Percentiles rank a stretch among this genome's conserved stretches.
phyloP scores from a whole-genome alignment of 192 early-diverging fungal species.

The Podila minutissima region DNA sequence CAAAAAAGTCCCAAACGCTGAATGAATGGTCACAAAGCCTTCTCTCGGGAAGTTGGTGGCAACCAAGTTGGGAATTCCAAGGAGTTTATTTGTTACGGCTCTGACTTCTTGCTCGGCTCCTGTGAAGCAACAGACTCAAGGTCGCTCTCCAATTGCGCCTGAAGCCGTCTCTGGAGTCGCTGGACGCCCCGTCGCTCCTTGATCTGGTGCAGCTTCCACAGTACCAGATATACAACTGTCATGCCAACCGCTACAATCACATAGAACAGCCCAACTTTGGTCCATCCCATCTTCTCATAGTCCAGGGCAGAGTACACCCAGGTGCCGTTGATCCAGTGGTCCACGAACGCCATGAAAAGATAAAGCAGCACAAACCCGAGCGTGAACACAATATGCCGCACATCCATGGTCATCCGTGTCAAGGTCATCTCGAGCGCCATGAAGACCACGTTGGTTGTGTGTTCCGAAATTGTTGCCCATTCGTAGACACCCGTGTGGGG shows the following conservation, averaged over 20 bases:
- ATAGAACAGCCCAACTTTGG: background rate
- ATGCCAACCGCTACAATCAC: background rate
- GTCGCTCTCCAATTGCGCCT: background rate
- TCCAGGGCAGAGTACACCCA: slow-evolving; percentile 19
- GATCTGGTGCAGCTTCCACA: slow-evolving; percentile 10
- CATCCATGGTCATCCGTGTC: slow-evolving; percentile 11
- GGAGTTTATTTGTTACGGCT: background rate
- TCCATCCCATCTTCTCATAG: slow-evolving; percentile 9
- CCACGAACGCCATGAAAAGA: slow-evolving; percentile 4
- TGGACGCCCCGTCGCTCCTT: background rate
- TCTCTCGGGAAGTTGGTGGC: no score
- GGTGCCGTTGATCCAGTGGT: slow-evolving; percentile 1
- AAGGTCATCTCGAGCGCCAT: slow-evolving; percentile 14
- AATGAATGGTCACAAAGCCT: no score
- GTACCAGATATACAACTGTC: background rate
- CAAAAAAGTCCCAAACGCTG: no score
- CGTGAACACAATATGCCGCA: slow-evolving; percentile 13
- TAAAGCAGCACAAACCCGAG: slow-evolving; percentile 9
- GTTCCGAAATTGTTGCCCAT: slow-evolving; percentile 21
- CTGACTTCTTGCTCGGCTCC: background rate
- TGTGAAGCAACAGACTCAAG: background rate
- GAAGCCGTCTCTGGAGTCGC: background rate
- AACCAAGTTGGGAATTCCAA: background rate
- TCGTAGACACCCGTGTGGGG: slow-evolving; percentile 14
- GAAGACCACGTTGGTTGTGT: slow-evolving; percentile 5